Evolutionary conservation across 495 filamentous ascomycete species (phyloP).

Genomic region (Tirmania nivea): DNA sequence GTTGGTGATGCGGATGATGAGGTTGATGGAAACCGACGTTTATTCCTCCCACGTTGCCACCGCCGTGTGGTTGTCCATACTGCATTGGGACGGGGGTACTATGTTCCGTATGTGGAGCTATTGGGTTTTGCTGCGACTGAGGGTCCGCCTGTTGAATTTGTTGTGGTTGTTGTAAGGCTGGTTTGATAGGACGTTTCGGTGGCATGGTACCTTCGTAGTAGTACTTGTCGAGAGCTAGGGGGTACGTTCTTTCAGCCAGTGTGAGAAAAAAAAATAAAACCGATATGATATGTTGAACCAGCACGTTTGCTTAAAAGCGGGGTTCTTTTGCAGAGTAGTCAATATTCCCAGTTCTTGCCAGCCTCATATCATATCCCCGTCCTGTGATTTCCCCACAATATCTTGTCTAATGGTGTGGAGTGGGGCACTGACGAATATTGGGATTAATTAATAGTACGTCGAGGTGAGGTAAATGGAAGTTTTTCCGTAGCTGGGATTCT

Average conservation of each 20-base stretch:
- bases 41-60: neutral
- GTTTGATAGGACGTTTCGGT: conserved; percentile 20
- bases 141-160: conserved; percentile 11
- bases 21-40: neutral
- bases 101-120: conserved; percentile 2
- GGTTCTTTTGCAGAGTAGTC: neutral
- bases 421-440: too few relatives aligned
- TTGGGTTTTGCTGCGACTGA: conserved; percentile 12
- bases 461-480: too few relatives aligned
- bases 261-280: too few relatives aligned
- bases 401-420: too few relatives aligned
- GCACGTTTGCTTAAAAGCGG: neutral
- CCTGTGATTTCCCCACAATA: too few relatives aligned
- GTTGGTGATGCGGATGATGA: neutral
- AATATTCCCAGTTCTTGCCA: neutral
- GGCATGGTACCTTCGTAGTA: conserved; percentile 9
- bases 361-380: neutral
- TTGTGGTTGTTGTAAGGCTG: conserved; percentile 18
- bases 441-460: too few relatives aligned
- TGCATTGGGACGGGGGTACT: neutral
- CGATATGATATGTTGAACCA: too few relatives aligned
- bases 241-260: neutral
- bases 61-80: neutral
- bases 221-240: neutral
- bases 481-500: too few relatives aligned